phyloP scores from a whole-genome alignment of 2,329 filamentous ascomycete genomes.

The Gaeumannomyces tritici region DNA sequence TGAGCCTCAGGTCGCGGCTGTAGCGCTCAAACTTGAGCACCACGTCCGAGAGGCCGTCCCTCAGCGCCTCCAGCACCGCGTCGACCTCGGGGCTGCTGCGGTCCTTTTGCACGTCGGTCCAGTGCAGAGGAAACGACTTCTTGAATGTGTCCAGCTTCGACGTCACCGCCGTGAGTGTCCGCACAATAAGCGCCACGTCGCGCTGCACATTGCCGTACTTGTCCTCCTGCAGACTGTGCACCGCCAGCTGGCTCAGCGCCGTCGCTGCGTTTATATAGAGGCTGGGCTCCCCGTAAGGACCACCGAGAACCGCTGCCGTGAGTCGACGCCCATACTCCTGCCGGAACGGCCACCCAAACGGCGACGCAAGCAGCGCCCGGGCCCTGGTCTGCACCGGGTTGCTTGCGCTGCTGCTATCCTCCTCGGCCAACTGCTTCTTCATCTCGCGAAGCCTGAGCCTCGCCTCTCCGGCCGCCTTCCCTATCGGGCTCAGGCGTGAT shows the following conservation, averaged over 20 bases:
- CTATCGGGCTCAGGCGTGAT: slow-evolving; percentile 38
- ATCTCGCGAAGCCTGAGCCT: slow-evolving; percentile 40
- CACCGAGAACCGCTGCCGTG: slow-evolving; percentile 59
- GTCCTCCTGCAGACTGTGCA: slow-evolving; percentile 71
- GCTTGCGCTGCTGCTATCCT: slow-evolving; percentile 28
- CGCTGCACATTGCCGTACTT: slow-evolving; percentile 77
- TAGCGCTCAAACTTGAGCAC: slow-evolving; percentile 67
- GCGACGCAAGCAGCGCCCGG: slow-evolving; percentile 36
- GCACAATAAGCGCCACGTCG: slow-evolving; percentile 66
- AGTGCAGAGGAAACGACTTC: slow-evolving; percentile 51
- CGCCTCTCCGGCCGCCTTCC: slow-evolving; percentile 37
- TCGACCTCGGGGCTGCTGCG: slow-evolving; percentile 59
- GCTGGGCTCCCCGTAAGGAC: slow-evolving; percentile 60
- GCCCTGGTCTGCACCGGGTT: slow-evolving; percentile 38
- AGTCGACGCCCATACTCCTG: slow-evolving; percentile 58
- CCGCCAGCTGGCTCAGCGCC: slow-evolving; percentile 57
- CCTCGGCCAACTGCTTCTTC: slow-evolving; percentile 43
- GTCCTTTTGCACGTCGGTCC: slow-evolving; percentile 62
- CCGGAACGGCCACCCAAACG: slow-evolving; percentile 59
- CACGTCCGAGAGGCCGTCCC: slow-evolving; percentile 54
- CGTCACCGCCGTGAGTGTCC: slow-evolving; percentile 60
- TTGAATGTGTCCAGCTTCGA: slow-evolving; percentile 61
- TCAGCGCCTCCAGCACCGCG: slow-evolving; percentile 55
- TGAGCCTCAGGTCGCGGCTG: slow-evolving; percentile 59
- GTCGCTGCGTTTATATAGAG: slow-evolving; percentile 64